Evolutionary conservation across 768 basidiomycete genomes (phyloP).

Genomic region (Suillus ampliporus): DNA sequence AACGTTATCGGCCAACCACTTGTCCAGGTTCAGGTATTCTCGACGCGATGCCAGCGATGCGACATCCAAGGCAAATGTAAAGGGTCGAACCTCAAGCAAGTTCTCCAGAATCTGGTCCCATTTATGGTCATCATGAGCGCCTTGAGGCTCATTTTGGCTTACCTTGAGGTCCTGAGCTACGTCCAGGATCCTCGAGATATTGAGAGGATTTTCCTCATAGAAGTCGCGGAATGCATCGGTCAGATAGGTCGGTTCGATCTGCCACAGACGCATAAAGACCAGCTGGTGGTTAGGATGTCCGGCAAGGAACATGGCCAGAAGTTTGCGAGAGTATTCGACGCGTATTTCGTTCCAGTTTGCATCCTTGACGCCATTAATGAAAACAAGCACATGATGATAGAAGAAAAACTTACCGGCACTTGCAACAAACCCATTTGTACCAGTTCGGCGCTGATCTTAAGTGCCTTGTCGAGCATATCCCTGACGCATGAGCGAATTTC

Average conservation of each 20-base stretch:
- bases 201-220: slow-evolving; percentile 89
- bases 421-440: slow-evolving; percentile 93
- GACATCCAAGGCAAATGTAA: slow-evolving; percentile 90
- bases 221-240: slow-evolving; percentile 90
- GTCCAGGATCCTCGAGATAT: slow-evolving; percentile 93
- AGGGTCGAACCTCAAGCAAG: slow-evolving; percentile 88
- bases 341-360: slow-evolving; percentile 88
- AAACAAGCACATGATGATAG: slow-evolving; percentile 10
- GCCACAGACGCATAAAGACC: slow-evolving; percentile 97
- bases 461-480: slow-evolving; percentile 93
- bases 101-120: slow-evolving; percentile 80
- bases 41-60: slow-evolving; percentile 91
- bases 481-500: slow-evolving; percentile 81
- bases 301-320: slow-evolving; percentile 88
- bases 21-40: slow-evolving; percentile 94
- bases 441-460: slow-evolving; percentile 92
- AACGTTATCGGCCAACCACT: slow-evolving; percentile 93
- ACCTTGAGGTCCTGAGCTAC: slow-evolving; percentile 96
- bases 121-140: slow-evolving; percentile 12
- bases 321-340: slow-evolving; percentile 82
- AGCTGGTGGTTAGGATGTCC: slow-evolving; percentile 95
- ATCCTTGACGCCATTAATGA: slow-evolving; percentile 48
- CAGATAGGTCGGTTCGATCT: slow-evolving; percentile 85
- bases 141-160: slow-evolving; percentile 25
- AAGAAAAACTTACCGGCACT: slow-evolving; percentile 70